Conservation (phyloP, 352 stramenopile genomes). For the Globisporangium mamillatum region DNA sequence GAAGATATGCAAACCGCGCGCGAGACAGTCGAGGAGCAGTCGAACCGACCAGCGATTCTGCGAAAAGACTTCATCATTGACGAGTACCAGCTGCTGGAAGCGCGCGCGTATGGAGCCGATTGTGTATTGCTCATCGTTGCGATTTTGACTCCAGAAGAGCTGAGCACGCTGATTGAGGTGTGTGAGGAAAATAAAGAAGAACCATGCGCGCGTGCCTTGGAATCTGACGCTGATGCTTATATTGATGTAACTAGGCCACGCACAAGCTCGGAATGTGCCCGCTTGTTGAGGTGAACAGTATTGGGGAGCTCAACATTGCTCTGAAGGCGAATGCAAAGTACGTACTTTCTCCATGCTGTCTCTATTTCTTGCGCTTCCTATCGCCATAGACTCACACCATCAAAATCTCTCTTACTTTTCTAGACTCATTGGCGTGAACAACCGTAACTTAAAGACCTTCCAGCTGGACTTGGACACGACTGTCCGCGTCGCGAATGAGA, state of each 20-base stretch:
- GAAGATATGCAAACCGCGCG: conserved; percentile 73
- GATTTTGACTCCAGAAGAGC: conserved; percentile 64
- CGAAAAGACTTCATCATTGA: conserved; percentile 96
- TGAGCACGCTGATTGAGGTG: conserved; percentile 65
- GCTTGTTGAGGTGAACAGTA: conserved; percentile 97
- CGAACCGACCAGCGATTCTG: conserved; percentile 65
- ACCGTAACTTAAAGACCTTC: conserved; percentile 98
- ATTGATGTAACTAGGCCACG: conserved; percentile 35
- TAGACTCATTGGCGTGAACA: conserved; percentile 97
- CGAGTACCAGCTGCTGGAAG: conserved; percentile 94
- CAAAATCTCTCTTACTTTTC: not conserved
- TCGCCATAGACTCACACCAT: not conserved
- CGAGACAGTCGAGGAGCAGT: conserved; percentile 42
- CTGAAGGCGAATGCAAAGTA: conserved; percentile 84
- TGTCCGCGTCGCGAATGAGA: conserved; percentile 83
- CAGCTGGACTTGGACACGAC: conserved; percentile 97
- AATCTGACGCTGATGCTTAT: too few species aligned
- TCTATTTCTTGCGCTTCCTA: not conserved
- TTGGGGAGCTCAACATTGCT: conserved; percentile 94
- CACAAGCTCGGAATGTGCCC: conserved; percentile 93
- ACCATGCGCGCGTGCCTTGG: too few species aligned
- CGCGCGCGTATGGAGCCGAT: conserved; percentile 93
- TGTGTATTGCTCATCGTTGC: conserved; percentile 98
- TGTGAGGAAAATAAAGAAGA: too few species aligned
- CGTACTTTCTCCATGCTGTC: not conserved